Evolutionary conservation across 352 stramenopile species (phyloP), one percentile per base, ranked within the genome.

Genomic region (Phytophthora agathidicida): DNA sequence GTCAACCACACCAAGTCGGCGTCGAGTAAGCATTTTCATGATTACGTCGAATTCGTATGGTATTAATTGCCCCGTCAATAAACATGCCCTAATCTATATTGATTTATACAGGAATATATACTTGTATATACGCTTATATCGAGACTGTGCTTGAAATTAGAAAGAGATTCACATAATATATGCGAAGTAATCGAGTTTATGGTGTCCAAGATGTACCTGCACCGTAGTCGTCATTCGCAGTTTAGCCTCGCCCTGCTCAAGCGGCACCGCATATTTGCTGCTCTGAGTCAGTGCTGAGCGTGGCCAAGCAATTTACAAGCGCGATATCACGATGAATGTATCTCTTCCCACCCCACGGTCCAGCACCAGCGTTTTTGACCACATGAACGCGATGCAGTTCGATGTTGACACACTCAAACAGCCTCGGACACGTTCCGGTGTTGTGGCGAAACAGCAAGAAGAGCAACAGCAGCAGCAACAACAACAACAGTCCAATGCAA

Each of bases 261-360:
- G 23, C 16, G n/a, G 28, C 38, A 24, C 39, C 39, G 24, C 39
- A 38, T 16, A 19, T 20, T 23, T 13, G 6, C n/a, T 14, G 7
- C n/a, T n/a, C n/a, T n/a, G n/a, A n/a, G n/a, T n/a, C n/a, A n/a
- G n/a, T n/a, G n/a, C n/a, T n/a, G n/a, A n/a, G n/a, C n/a, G n/a
- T n/a, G n/a, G n/a, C n/a, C n/a, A n/a, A 39, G 4, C 11, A 54
- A 33, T 8, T 10, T 22, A 3, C 20, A 31, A 14, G n/a, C n/a
- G n/a, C n/a, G n/a, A n/a, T n/a, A n/a, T n/a, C n/a, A n/a, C n/a
- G 1, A 65, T 60, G 56, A 20, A 39, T 39, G 26, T 17, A 33
- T 7, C 48, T 26, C 24, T 60, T 1, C 19, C 19, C 14, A 47
- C 13, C 4, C 19, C 14, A 24, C 43, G 17, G 17, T 14, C 9